A percentile compares a stretch with the other conserved stretches of the same genome.
Evolutionary conservation across 1,284 basidiomycete genomes (phyloP).

Genomic region (Apiotrichum mycotoxinovorans): DNA sequence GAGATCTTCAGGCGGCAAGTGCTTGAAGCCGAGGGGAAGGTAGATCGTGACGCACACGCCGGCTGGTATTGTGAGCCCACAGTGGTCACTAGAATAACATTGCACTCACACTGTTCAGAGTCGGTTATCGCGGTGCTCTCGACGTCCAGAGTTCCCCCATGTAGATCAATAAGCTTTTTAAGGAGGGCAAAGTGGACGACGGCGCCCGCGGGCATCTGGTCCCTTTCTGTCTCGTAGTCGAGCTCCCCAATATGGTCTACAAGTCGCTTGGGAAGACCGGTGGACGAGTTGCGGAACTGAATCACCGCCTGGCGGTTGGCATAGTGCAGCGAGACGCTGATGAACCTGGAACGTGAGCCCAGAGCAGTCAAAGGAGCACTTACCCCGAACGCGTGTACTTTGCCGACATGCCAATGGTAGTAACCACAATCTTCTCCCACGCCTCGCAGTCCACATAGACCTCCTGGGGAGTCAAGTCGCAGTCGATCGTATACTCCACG

Average conservation of each 20-base stretch:
- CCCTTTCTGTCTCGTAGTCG: not conserved
- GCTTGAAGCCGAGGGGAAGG: not conserved
- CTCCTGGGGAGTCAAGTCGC: conserved; percentile 34
- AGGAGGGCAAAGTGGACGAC: conserved; percentile 42
- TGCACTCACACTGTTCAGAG: conserved; percentile 23
- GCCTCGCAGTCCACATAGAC: conserved; percentile 50
- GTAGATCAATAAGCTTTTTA: conserved; percentile 48
- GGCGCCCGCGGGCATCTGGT: conserved; percentile 36
- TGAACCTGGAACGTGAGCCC: not conserved
- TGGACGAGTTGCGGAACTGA: not conserved
- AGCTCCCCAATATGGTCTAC: not conserved
- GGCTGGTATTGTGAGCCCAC: not conserved
- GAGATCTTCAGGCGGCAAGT: not conserved
- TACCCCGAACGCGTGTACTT: not conserved
- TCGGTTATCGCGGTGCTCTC: conserved; percentile 34
- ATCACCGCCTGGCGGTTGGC: not conserved
- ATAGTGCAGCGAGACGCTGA: not conserved
- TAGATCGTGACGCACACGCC: not conserved
- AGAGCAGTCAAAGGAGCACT: not conserved
- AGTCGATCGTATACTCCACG: conserved; percentile 43
- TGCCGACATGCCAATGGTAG: conserved; percentile 33
- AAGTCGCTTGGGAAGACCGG: not conserved
- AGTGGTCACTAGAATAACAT: too few species aligned
- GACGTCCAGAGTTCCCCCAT: conserved; percentile 49
- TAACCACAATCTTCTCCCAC: conserved; percentile 51